Evolutionary conservation across 179 eudicot genomes (phyloP).

Genomic region (Silene vulgaris): DNA sequence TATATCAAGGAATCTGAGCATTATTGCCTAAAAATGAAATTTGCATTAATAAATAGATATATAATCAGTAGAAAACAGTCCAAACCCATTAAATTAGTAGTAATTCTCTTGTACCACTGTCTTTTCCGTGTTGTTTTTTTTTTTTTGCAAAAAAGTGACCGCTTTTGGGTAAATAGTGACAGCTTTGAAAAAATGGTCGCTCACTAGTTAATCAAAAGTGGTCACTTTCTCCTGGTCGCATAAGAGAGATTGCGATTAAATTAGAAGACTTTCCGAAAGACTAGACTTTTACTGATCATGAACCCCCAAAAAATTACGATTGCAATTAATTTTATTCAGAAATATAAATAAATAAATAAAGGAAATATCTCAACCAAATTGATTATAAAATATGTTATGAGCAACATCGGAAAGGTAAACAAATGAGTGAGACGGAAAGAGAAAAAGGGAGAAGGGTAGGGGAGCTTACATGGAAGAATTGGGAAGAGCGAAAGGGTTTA

Average conservation of each 20-base stretch:
- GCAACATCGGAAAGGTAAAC: no score
- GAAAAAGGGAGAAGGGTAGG: background rate
- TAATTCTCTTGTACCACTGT: no score
- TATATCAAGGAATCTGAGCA: background rate
- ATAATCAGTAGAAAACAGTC: background rate
- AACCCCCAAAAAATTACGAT: background rate
- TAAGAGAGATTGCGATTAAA: background rate
- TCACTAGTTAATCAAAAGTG: no score
- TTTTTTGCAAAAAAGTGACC: no score
- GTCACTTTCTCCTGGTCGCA: no score
- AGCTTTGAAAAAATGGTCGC: no score
- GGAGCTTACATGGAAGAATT: slow-evolving; percentile 43
- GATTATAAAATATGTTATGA: no score
- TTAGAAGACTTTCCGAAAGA: background rate
- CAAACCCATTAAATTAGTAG: background rate
- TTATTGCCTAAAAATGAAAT: background rate
- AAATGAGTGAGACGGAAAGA: background rate
- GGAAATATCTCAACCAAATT: background rate
- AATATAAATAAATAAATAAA: background rate
- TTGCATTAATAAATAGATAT: background rate
- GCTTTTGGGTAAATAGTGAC: no score
- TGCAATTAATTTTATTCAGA: background rate
- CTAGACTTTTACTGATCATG: background rate
- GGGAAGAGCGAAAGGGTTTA: slow-evolving; percentile 33
- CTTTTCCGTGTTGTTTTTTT: no score